Conservation (phyloP, 2,329 filamentous ascomycete genomes). For the Fusarium sp. region DNA sequence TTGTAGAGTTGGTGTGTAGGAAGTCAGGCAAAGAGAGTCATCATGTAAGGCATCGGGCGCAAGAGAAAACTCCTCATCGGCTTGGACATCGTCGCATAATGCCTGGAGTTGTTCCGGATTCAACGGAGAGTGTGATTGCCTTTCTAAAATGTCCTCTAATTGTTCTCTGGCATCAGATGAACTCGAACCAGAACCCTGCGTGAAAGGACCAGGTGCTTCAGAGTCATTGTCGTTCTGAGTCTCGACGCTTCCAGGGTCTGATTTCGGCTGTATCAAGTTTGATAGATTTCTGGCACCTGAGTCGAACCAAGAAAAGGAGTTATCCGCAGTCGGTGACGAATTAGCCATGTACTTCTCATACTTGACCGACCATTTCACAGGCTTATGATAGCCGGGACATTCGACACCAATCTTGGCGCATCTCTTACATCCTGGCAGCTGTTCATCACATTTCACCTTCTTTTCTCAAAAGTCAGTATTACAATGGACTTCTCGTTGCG, state of each 20-base stretch:
- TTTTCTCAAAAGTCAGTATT: neutral
- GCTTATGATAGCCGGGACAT: conserved; percentile 26
- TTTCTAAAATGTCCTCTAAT: rapidly evolving
- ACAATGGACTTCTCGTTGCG: rapidly evolving
- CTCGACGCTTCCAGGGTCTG: neutral
- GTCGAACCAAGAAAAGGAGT: neutral
- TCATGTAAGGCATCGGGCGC: neutral
- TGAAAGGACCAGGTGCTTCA: neutral
- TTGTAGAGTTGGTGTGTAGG: neutral
- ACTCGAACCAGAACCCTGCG: neutral
- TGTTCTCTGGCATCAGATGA: neutral
- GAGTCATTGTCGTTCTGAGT: neutral
- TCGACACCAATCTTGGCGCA: conserved; percentile 15
- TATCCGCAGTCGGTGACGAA: rapidly evolving
- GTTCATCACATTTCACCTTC: conserved; percentile 33
- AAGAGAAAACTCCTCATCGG: neutral
- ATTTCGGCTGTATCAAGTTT: neutral
- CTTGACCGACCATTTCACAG: conserved; percentile 27
- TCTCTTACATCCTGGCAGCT: conserved; percentile 12
- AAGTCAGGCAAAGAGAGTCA: neutral
- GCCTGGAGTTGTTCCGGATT: rapidly evolving
- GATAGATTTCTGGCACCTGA: neutral
- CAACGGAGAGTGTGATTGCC: rapidly evolving
- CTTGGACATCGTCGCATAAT: neutral
- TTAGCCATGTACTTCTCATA: conserved; percentile 1